These are phyloP conservation scores for Naganishia vaughanmartiniae DNA, from an alignment of 768 basidiomycete species.

Conservation along the genomic window DNA sequence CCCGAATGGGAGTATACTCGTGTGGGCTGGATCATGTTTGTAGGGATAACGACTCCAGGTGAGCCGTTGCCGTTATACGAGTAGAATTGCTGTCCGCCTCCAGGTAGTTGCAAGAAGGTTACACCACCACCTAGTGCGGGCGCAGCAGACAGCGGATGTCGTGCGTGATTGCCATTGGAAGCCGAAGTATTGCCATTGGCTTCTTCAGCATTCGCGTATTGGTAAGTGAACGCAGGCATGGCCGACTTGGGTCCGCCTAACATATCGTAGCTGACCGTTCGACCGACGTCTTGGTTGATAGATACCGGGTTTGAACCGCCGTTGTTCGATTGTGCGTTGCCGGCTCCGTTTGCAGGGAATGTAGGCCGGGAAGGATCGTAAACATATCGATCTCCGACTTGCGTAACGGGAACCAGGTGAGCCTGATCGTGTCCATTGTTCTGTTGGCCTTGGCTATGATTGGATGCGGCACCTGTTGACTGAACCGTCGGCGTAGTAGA, in stretches of 20 bases:
- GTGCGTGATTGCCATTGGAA: background rate
- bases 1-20: background rate
- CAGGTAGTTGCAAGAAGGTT: slow-evolving; percentile 20
- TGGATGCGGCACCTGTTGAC: slow-evolving; percentile 10
- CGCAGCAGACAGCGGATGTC: slow-evolving; percentile 1
- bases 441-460: slow-evolving; percentile 8
- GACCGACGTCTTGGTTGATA: slow-evolving; percentile 4
- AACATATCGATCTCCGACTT: slow-evolving; percentile 11
- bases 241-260: slow-evolving; percentile 2
- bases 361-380: background rate
- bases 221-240: slow-evolving; percentile 18
- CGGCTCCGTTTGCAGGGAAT: slow-evolving; percentile 1
- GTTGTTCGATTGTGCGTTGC: background rate
- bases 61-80: slow-evolving; percentile 8
- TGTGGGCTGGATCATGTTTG: slow-evolving; percentile 13
- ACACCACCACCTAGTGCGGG: slow-evolving; percentile 22
- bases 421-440: slow-evolving; percentile 8
- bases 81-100: slow-evolving; percentile 19
- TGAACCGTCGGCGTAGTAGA: slow-evolving; percentile 8
- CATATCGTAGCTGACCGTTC: slow-evolving; percentile 3
- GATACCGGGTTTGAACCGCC: slow-evolving; percentile 5
- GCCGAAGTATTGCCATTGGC: background rate
- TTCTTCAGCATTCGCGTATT: slow-evolving; percentile 1
- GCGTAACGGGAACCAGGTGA: slow-evolving; percentile 22
- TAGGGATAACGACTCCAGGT: slow-evolving; percentile 10